Evolutionary conservation across 305 asterid genomes (phyloP).

Genomic region (Fraxinus dipetala): DNA sequence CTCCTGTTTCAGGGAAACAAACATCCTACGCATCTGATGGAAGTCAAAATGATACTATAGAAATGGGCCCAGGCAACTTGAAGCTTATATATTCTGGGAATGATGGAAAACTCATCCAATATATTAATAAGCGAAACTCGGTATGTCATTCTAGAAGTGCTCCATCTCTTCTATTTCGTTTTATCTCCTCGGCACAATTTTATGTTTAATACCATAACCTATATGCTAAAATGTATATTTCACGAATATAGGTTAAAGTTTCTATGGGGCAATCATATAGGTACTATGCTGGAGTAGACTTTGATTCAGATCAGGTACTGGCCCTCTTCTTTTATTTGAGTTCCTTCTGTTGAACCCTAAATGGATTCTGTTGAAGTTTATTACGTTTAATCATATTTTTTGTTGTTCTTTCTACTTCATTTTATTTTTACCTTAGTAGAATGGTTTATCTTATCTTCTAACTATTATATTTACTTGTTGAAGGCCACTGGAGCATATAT

Average conservation of each 20-base stretch:
- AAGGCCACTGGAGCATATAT: constrained; percentile 94
- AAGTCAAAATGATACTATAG: constrained; percentile 48
- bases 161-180: background rate
- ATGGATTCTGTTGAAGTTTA: constrained; percentile 12
- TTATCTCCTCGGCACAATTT: background rate
- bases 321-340: constrained; percentile 4
- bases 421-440: background rate
- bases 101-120: constrained; percentile 61
- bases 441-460: background rate
- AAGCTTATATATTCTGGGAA: constrained; percentile 69
- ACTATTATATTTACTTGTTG: constrained; percentile 21
- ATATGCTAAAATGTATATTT: constrained; percentile 15
- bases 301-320: constrained; percentile 49
- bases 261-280: constrained; percentile 77
- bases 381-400: background rate
- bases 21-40: constrained; percentile 34
- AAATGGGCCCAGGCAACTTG: constrained; percentile 78
- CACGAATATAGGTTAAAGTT: constrained; percentile 50
- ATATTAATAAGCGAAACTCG: constrained; percentile 56
- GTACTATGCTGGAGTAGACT: constrained; percentile 62
- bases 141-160: constrained; percentile 38
- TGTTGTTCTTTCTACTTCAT: background rate
- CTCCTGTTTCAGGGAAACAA: constrained; percentile 43
- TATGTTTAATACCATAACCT: background rate
- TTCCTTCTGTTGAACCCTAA: background rate